Evolutionary conservation across 2,329 filamentous ascomycete genomes (phyloP).

Genomic region (Kalmusia sp.): DNA sequence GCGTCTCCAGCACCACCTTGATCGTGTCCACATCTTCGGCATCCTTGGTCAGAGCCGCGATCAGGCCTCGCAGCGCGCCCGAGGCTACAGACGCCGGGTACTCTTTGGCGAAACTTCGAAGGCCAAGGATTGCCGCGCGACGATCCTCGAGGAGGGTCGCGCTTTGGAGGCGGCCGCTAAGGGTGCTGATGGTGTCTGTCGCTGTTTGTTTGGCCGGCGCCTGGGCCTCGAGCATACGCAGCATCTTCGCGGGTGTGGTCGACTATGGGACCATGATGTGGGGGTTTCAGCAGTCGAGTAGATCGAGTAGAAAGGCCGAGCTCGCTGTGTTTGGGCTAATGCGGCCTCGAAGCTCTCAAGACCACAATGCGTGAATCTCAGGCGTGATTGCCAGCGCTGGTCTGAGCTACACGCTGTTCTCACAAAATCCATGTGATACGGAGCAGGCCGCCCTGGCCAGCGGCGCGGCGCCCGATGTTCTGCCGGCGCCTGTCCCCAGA

Average conservation of each 20-base stretch:
- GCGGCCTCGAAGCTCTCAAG: neutral
- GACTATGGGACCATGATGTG: constrained; percentile 29
- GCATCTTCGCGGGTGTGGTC: constrained; percentile 42
- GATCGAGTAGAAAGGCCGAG: neutral
- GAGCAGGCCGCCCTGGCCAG: constrained; percentile 12
- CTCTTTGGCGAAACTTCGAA: constrained; percentile 94
- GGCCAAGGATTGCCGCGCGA: constrained; percentile 86
- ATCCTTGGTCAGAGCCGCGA: constrained; percentile 84
- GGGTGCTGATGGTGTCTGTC: constrained; percentile 88
- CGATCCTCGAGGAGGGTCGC: constrained; percentile 94
- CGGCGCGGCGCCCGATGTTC: neutral
- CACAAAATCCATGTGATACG: constrained; percentile 17
- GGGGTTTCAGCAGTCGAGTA: neutral
- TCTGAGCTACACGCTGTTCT: constrained; percentile 1
- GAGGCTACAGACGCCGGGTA: constrained; percentile 96
- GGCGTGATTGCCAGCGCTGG: neutral
- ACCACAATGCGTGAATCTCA: too few species aligned
- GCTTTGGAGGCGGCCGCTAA: constrained; percentile 85
- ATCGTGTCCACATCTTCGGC: constrained; percentile 94
- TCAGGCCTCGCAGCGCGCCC: constrained; percentile 86
- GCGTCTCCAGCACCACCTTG: constrained; percentile 91
- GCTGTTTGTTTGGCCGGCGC: constrained; percentile 96
- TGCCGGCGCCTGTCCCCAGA: constrained; percentile 14
- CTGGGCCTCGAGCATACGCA: constrained; percentile 68
- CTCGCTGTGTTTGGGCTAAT: neutral